Conservation (phyloP, 2,329 filamentous ascomycete genomes). For the Tolypocladium capitatum region DNA sequence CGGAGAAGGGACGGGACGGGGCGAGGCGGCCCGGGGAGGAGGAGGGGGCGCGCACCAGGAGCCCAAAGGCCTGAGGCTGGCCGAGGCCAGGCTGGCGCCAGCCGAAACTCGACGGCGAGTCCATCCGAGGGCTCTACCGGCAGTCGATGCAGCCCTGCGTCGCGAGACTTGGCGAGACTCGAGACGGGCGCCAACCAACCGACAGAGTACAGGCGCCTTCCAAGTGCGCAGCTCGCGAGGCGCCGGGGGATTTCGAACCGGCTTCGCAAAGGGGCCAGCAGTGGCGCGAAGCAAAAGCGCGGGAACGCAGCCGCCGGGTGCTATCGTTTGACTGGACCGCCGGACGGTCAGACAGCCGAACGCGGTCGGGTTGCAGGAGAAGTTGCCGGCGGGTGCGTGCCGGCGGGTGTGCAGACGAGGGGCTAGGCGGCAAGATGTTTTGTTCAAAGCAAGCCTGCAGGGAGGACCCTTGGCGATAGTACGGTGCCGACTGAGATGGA, state of each 20-base stretch:
- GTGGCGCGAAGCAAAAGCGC: not conserved
- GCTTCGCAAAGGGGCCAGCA: not conserved
- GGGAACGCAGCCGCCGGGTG: not conserved
- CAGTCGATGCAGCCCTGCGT: not conserved
- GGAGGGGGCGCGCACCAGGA: conserved; percentile 14
- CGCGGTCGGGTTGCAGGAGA: not conserved
- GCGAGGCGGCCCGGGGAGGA: not conserved
- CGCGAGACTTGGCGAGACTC: not conserved
- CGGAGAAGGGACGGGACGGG: not conserved
- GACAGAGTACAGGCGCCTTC: not conserved
- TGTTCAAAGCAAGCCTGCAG: no score
- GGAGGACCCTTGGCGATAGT: not conserved
- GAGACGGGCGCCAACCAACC: not conserved
- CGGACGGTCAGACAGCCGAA: not conserved
- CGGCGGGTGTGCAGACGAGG: not conserved
- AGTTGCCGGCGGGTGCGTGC: not conserved
- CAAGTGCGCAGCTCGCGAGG: no score
- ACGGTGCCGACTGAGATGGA: not conserved
- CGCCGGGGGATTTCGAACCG: not conserved
- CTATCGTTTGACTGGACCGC: not conserved
- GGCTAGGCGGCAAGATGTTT: not conserved
- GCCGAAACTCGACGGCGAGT: not conserved
- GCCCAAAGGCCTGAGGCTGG: conserved; percentile 12
- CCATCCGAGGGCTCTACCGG: not conserved
- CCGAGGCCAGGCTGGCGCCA: conserved; percentile 3